phyloP scores from a whole-genome alignment of 345 rosid genomes.

The Stellera chamaejasme region DNA sequence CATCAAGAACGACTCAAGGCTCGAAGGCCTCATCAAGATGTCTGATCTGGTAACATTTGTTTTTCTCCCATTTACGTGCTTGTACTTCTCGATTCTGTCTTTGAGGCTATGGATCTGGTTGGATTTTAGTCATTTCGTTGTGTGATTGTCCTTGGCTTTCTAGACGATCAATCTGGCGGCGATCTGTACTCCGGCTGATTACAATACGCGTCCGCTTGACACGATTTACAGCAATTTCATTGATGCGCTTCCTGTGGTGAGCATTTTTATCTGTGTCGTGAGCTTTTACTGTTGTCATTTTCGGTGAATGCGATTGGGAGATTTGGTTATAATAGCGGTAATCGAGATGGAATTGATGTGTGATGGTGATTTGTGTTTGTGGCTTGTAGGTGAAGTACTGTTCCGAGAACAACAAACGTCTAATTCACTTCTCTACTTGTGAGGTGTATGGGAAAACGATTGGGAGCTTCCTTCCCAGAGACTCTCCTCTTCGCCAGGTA shows the following conservation, averaged over 20 bases:
- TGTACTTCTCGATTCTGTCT: neutral
- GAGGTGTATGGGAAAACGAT: constrained; percentile 99
- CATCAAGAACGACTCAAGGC: constrained; percentile 90
- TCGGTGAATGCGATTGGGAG: constrained; percentile 3
- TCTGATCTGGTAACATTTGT: constrained; percentile 67
- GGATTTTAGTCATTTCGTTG: neutral
- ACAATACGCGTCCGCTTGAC: constrained; percentile 96
- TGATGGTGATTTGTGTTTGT: constrained; percentile 13
- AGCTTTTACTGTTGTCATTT: neutral
- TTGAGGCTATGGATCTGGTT: constrained; percentile 8
- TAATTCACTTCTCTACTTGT: constrained; percentile 97
- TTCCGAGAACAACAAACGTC: constrained; percentile 93
- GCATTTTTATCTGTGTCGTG: constrained; percentile 9
- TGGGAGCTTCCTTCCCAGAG: constrained; percentile 89
- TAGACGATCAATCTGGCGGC: constrained; percentile 95
- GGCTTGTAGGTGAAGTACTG: constrained; percentile 76
- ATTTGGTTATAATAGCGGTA: constrained; percentile 9
- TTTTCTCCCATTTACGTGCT: neutral
- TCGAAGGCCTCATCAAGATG: constrained; percentile 93
- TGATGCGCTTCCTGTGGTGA: constrained; percentile 97
- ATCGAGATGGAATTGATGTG: constrained; percentile 17
- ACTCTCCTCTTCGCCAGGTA: constrained; percentile 87
- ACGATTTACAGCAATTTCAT: constrained; percentile 97
- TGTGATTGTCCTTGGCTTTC: neutral
- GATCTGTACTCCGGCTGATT: constrained; percentile 99